Conservation (phyloP, 208 protist species). For the Crithidia acanthocephali region DNA sequence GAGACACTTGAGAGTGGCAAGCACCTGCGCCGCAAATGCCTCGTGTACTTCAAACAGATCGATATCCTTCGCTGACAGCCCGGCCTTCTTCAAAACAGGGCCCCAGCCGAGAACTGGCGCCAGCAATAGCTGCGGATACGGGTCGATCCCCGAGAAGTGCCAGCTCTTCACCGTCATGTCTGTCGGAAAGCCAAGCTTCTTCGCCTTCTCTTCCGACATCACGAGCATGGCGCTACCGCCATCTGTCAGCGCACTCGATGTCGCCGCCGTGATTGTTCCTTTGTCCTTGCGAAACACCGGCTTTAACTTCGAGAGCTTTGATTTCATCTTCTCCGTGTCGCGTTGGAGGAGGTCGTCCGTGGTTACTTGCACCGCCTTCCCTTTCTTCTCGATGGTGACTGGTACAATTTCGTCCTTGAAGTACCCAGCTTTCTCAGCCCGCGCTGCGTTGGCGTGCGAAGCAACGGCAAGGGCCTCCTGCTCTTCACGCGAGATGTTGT, state of each 20-base stretch:
- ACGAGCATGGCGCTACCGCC: constrained; percentile 82
- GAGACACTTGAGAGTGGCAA: constrained; percentile 77
- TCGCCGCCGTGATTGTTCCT: constrained; percentile 86
- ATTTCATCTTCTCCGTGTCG: constrained; percentile 57
- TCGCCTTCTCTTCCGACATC: constrained; percentile 88
- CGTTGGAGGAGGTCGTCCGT: constrained; percentile 77
- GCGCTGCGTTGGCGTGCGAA: constrained; percentile 72
- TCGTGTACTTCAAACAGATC: constrained; percentile 92
- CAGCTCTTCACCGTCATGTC: constrained; percentile 70
- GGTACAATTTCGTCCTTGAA: constrained; percentile 81
- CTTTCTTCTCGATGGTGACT: constrained; percentile 44
- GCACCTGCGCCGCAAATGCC: constrained; percentile 89
- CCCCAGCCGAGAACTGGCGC: constrained; percentile 87
- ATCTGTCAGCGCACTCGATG: constrained; percentile 80
- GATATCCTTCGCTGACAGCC: constrained; percentile 76
- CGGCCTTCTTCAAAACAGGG: constrained; percentile 64
- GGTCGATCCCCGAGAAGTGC: constrained; percentile 84
- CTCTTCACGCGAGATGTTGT: constrained; percentile 60
- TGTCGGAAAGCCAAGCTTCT: constrained; percentile 73
- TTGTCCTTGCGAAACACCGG: constrained; percentile 75
- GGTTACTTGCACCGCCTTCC: constrained; percentile 39
- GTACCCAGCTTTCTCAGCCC: constrained; percentile 70
- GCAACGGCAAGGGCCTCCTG: constrained; percentile 76
- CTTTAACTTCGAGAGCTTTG: constrained; percentile 75
- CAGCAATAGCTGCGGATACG: constrained; percentile 87